These are phyloP conservation scores for Silene uniflora DNA, from an alignment of 148 eudicot genomes.

Conservation along the genomic window DNA sequence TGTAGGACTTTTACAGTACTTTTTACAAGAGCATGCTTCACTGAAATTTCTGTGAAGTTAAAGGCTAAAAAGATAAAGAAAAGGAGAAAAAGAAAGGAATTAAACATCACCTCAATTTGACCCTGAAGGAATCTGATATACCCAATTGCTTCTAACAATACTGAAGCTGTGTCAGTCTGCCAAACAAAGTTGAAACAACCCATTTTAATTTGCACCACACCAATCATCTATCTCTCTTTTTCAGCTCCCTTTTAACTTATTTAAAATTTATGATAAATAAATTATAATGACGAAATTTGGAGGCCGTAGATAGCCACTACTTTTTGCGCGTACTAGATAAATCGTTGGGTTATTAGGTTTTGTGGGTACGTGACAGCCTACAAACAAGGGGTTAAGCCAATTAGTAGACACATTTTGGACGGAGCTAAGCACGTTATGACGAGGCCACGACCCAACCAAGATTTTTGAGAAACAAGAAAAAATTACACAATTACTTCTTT, in stretches of 20 bases:
- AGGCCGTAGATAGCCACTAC: no score
- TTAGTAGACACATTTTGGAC: no score
- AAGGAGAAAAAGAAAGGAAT: background rate
- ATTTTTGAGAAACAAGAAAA: no score
- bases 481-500: no score
- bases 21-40: conserved; percentile 23
- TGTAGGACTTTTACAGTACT: conserved; percentile 16
- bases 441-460: no score
- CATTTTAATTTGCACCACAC: background rate
- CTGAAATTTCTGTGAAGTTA: conserved; percentile 9
- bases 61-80: background rate
- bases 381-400: no score
- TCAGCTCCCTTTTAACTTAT: conserved; percentile 14
- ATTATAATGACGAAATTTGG: no score
- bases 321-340: no score
- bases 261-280: no score
- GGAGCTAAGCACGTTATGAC: no score
- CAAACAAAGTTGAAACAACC: conserved; percentile 19
- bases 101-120: conserved; percentile 76
- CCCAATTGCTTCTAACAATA: conserved; percentile 80
- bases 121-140: conserved; percentile 85
- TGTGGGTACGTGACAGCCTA: no score
- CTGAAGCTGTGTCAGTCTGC: conserved; percentile 99
- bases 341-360: no score
- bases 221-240: conserved; percentile 18